phyloP scores from a whole-genome alignment of 2,329 filamentous ascomycete species.

The Cercospora zeae-maydis region DNA sequence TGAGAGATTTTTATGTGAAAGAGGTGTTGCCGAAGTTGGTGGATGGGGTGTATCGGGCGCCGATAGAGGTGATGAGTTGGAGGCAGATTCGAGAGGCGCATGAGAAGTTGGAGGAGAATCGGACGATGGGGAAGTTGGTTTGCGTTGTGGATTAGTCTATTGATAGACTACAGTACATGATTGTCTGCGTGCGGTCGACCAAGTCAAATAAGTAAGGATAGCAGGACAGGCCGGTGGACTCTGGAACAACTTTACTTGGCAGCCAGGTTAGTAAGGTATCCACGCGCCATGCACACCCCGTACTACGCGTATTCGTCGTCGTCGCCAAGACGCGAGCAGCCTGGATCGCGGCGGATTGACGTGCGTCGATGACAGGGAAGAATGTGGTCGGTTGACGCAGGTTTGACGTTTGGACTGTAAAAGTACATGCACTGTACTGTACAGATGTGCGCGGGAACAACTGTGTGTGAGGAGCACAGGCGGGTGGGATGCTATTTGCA shows the following conservation, averaged over 20 bases:
- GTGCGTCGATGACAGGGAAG: background rate
- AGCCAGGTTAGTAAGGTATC: too few relatives aligned
- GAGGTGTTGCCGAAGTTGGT: constrained; percentile 18
- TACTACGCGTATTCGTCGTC: background rate
- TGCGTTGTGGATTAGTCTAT: constrained; percentile 18
- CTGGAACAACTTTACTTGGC: too few relatives aligned
- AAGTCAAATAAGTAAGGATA: too few relatives aligned
- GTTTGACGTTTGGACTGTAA: background rate
- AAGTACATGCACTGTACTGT: too few relatives aligned
- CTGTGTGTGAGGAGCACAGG: too few relatives aligned
- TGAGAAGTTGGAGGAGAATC: constrained; percentile 17
- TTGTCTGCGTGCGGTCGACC: too few relatives aligned
- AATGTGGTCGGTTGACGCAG: background rate
- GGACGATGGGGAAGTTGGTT: constrained; percentile 19
- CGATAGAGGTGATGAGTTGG: constrained; percentile 13
- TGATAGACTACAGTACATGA: too few relatives aligned
- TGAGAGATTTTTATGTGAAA: constrained; percentile 20
- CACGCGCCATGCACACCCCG: background rate
- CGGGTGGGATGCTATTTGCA: too few relatives aligned
- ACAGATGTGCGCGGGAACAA: too few relatives aligned
- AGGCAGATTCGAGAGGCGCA: constrained; percentile 17
- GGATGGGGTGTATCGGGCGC: constrained; percentile 8
- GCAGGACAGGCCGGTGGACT: too few relatives aligned
- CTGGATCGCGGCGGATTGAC: background rate
- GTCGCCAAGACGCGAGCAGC: background rate